Base-by-base conservation (phyloP, 345 rosid species). In the Gossypium bickii region DNA sequence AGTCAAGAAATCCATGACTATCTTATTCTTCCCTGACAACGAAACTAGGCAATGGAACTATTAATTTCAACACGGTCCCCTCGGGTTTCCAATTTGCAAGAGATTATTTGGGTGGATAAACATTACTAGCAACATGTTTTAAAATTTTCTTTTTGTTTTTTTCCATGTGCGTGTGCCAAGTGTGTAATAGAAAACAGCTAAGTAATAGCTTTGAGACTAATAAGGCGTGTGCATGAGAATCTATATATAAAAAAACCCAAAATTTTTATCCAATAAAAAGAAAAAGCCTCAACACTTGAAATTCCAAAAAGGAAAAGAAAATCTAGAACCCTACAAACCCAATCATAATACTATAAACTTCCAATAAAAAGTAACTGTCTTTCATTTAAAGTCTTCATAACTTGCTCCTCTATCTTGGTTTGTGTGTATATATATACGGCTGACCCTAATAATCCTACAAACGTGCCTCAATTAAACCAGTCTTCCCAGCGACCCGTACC, bases 381-480 rank as follows among this genome's bases (percentile, higher is more conserved):
- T 55, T 52, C 41, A 38, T 3, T 53, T 10, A 20, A 38, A 16
- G 48, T 18, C 74, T 22, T 4, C 25, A 43, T 18, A 12, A 12
- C 41, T 55, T 17, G 59, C 59, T 12, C 18, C 9, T 43, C 45
- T 22, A 43, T 34, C 53, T 51, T 51, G 2, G 27, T 9, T 18
- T 3, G 9, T 57, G 6, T 4, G 4, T 27, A 3, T 27, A 0
- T 29, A 62, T 56, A 65, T 67, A 83, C 74, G 84, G 70, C 70
- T 76, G 78, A 83, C 83, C 86, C 75, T 25, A 76, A 43, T 59
- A 73, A 73, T 38, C 81, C 78, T 65, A 77, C 80, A 70, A 75
- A 73, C 77, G 13, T 76, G 38, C 80, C 77, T 69, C 66, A 78
- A 78, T 60, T 73, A 73, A 63, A 76, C 74, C 80, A 77, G 47